phyloP scores from a whole-genome alignment of 768 basidiomycete species.

The Arthromyces matolae region DNA sequence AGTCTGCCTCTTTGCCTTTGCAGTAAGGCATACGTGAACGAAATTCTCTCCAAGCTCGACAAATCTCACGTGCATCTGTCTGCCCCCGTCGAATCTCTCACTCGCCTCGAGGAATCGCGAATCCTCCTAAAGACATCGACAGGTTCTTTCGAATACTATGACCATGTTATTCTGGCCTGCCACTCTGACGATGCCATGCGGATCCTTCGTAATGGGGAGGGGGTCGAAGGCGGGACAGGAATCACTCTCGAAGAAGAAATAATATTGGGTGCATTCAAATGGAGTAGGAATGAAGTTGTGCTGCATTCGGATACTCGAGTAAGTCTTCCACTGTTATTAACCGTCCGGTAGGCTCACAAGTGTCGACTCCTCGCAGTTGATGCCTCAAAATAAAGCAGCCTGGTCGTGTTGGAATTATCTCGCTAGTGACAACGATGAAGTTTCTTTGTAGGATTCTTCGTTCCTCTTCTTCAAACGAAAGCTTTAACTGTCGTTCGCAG shows the following conservation, averaged over 20 bases:
- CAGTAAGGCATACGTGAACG: slow-evolving; percentile 65
- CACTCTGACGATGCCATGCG: slow-evolving; percentile 63
- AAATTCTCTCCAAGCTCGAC: slow-evolving; percentile 55
- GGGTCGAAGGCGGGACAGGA: slow-evolving; percentile 19
- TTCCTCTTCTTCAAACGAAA: background rate
- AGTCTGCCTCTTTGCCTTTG: no score
- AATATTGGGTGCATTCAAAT: slow-evolving; percentile 56
- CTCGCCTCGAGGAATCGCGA: slow-evolving; percentile 15
- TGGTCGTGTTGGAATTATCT: slow-evolving; percentile 85
- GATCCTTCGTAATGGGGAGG: slow-evolving; percentile 47
- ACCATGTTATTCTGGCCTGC: slow-evolving; percentile 71
- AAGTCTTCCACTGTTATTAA: slow-evolving; percentile 21
- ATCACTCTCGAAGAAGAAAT: slow-evolving; percentile 49
- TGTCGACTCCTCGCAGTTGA: slow-evolving; percentile 40
- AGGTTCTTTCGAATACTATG: slow-evolving; percentile 47
- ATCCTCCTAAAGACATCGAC: slow-evolving; percentile 45
- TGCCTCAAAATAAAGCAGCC: slow-evolving; percentile 56
- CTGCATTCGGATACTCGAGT: slow-evolving; percentile 64
- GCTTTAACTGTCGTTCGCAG: slow-evolving; percentile 24
- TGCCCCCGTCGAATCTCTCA: slow-evolving; percentile 48
- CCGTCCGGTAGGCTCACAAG: background rate
- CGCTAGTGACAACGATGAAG: slow-evolving; percentile 55
- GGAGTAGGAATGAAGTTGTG: slow-evolving; percentile 65
- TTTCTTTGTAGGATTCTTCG: slow-evolving; percentile 50
- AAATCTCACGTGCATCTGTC: slow-evolving; percentile 52